phyloP scores from a whole-genome alignment of 2,329 filamentous ascomycete species.

The Pyricularia sp. region DNA sequence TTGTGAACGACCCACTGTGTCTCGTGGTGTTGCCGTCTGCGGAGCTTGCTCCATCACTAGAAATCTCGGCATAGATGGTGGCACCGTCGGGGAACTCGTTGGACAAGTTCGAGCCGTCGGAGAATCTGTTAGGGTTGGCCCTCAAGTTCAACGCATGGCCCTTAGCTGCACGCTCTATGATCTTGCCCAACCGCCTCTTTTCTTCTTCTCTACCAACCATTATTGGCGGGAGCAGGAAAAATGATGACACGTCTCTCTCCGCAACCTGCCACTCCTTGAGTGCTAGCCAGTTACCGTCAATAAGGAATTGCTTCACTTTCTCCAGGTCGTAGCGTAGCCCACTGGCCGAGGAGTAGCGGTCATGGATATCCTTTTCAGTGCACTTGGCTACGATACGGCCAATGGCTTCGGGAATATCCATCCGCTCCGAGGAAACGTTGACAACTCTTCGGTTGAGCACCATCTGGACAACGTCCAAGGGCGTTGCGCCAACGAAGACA shows the following conservation, averaged over 20 bases:
- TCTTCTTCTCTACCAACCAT: constrained; percentile 77
- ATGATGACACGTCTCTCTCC: constrained; percentile 81
- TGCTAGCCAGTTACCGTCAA: constrained; percentile 62
- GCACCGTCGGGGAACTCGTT: constrained; percentile 31
- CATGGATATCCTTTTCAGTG: constrained; percentile 78
- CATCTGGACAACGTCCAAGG: constrained; percentile 85
- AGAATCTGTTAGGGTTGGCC: constrained; percentile 33
- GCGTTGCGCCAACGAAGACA: constrained; percentile 69
- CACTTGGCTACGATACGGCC: constrained; percentile 83
- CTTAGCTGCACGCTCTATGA: constrained; percentile 69
- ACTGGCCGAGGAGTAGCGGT: constrained; percentile 83
- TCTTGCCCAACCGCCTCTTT: constrained; percentile 56
- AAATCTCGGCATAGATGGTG: constrained; percentile 33
- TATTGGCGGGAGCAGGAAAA: constrained; percentile 73
- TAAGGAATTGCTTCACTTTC: constrained; percentile 64
- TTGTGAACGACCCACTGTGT: constrained; percentile 38
- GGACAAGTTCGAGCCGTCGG: constrained; percentile 45
- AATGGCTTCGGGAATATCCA: constrained; percentile 77
- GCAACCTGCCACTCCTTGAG: constrained; percentile 69
- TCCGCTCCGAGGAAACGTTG: constrained; percentile 63
- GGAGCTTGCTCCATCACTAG: constrained; percentile 51
- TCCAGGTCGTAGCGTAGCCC: constrained; percentile 76
- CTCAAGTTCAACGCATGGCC: constrained; percentile 44
- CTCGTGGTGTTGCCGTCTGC: constrained; percentile 36
- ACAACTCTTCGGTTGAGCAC: constrained; percentile 74